Evolutionary conservation across 306 rosid species (phyloP).

Genomic region (Purshia tridentata): DNA sequence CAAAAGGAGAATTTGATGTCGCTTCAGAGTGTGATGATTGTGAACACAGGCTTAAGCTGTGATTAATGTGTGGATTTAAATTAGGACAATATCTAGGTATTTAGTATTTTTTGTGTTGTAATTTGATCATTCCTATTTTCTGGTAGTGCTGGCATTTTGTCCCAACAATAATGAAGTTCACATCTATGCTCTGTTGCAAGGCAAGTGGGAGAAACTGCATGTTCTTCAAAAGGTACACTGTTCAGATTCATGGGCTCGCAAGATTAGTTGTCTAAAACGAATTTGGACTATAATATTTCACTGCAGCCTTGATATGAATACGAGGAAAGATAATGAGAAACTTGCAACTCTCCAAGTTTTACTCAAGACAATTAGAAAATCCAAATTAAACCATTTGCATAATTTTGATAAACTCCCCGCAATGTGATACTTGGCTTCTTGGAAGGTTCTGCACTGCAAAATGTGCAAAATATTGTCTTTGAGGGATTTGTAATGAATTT

Average conservation of each 20-base stretch:
- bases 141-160: conserved; percentile 88
- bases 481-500: not conserved
- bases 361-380: not conserved
- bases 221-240: conserved; percentile 84
- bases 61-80: not conserved
- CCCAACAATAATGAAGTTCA: conserved; percentile 93
- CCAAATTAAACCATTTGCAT: too few species aligned
- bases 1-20: conserved; percentile 1
- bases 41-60: not conserved
- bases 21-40: too few species aligned
- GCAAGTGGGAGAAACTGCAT: conserved; percentile 91
- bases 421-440: not conserved
- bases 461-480: not conserved
- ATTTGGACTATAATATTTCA: not conserved
- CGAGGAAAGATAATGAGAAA: not conserved
- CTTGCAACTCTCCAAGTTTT: not conserved
- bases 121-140: conserved; percentile 4
- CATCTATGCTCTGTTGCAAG: conserved; percentile 71
- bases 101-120: conserved; percentile 1
- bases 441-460: not conserved
- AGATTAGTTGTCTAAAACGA: not conserved
- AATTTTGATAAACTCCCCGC: not conserved
- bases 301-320: not conserved
- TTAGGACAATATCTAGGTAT: not conserved
- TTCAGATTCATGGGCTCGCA: not conserved